Conservation (phyloP, 75 land plant species). For the Cryptomeria japonica region DNA sequence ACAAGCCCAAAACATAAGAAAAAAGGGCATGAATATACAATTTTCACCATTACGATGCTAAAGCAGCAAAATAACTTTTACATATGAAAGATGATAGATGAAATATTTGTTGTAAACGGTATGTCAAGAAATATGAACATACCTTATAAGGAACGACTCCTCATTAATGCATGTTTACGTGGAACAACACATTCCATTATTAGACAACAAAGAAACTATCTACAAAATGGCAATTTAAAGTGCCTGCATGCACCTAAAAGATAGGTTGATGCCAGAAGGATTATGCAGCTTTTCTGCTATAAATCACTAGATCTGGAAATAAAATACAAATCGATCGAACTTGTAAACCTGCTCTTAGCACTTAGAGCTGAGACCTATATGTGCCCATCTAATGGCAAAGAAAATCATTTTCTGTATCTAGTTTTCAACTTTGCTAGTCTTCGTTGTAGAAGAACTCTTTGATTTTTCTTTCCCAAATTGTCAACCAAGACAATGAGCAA, state of each 20-base stretch:
- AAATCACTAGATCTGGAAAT: neutral
- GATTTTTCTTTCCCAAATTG: slow-evolving; percentile 59
- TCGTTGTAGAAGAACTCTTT: slow-evolving; percentile 46
- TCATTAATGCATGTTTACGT: neutral
- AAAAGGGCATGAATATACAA: too few relatives aligned
- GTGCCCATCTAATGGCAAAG: neutral
- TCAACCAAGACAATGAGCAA: slow-evolving; percentile 55
- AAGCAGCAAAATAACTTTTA: neutral
- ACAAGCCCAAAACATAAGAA: too few relatives aligned
- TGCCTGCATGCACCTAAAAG: neutral
- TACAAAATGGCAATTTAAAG: neutral
- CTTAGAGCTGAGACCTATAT: neutral
- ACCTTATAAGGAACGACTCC: neutral
- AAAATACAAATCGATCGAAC: neutral
- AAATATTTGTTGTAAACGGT: neutral
- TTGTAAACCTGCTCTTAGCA: neutral
- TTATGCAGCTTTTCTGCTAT: neutral
- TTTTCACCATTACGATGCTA: too few relatives aligned
- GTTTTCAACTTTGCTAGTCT: slow-evolving; percentile 45
- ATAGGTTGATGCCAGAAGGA: neutral
- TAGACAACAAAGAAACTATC: neutral
- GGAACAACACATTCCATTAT: neutral
- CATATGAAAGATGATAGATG: neutral
- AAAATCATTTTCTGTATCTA: slow-evolving; percentile 14
- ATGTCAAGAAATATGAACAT: neutral